A percentile compares a stretch with the other conserved stretches of the same genome.
Conservation (phyloP, 805 yeast genomes). For the Starmerella kuoi region DNA sequence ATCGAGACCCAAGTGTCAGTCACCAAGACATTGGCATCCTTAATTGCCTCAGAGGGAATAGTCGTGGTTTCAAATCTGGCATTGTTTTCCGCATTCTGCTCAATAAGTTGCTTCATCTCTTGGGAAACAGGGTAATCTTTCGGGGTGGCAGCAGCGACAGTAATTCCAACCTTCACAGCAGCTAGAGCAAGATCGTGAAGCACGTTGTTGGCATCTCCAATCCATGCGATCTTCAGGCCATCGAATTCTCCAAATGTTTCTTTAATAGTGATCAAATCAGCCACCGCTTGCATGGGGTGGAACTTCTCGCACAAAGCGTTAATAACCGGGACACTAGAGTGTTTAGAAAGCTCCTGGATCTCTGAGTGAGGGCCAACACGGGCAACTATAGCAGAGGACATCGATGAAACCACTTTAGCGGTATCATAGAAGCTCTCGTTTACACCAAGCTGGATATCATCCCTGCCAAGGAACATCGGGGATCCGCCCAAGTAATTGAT, state of each 20-base stretch:
- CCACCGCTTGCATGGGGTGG: slow-evolving; percentile 92
- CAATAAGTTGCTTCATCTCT: slow-evolving; percentile 44
- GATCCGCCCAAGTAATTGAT: slow-evolving; percentile 85
- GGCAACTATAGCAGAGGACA: slow-evolving; percentile 97
- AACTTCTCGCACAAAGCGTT: slow-evolving; percentile 85
- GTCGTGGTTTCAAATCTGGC: slow-evolving; percentile 42
- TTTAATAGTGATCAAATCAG: slow-evolving; percentile 76
- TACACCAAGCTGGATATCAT: slow-evolving; percentile 92
- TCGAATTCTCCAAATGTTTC: slow-evolving; percentile 34
- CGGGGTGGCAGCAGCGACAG: slow-evolving; percentile 78
- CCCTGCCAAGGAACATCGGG: slow-evolving; percentile 93
- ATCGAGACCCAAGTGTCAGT: slow-evolving; percentile 96
- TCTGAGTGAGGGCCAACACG: slow-evolving; percentile 80
- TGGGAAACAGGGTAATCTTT: slow-evolving; percentile 50
- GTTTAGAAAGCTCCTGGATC: slow-evolving; percentile 60
- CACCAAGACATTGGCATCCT: slow-evolving; percentile 67
- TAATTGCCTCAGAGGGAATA: slow-evolving; percentile 64
- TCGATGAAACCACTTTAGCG: slow-evolving; percentile 76
- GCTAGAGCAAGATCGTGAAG: slow-evolving; percentile 88
- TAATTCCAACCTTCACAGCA: slow-evolving; percentile 69
- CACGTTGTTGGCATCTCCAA: slow-evolving; percentile 94
- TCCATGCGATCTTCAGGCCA: slow-evolving; percentile 76
- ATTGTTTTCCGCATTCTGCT: slow-evolving; percentile 39
- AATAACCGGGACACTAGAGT: slow-evolving; percentile 81
- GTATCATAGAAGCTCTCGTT: slow-evolving; percentile 87